phyloP scores from a whole-genome alignment of 2,329 filamentous ascomycete genomes.

The Aspergillus sp. region DNA sequence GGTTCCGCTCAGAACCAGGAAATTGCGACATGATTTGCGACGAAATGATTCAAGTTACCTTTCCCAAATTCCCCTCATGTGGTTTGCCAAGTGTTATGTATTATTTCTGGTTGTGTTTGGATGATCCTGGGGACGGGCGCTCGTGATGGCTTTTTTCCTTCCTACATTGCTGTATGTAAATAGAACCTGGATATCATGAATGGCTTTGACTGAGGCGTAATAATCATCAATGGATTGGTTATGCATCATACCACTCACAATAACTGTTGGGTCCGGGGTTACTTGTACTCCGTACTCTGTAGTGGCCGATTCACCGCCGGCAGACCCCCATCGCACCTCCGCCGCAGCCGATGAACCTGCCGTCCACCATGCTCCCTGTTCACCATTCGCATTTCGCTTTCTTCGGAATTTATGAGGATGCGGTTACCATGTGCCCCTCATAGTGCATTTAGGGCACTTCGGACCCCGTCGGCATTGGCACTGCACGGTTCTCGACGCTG shows the following conservation, averaged over 20 bases:
- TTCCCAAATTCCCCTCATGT: constrained; percentile 6
- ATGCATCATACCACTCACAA: too few species aligned
- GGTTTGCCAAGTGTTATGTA: constrained; percentile 20
- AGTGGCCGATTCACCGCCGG: neutral
- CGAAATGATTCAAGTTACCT: neutral
- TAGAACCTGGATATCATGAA: constrained; percentile 21
- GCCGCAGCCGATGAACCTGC: neutral
- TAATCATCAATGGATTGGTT: too few species aligned
- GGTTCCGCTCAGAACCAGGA: constrained; percentile 27
- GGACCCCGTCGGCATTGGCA: constrained; percentile 16
- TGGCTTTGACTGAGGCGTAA: too few species aligned
- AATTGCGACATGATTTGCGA: constrained; percentile 27
- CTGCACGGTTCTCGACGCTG: constrained; percentile 20
- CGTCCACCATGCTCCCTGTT: neutral
- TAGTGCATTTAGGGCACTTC: constrained; percentile 17
- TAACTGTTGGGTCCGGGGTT: too few species aligned
- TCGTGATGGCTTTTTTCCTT: constrained; percentile 12
- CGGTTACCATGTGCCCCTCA: constrained; percentile 21
- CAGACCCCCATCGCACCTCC: neutral
- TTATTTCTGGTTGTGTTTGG: constrained; percentile 16
- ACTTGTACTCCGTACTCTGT: too few species aligned
- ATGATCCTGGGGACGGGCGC: constrained; percentile 25
- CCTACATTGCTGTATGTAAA: constrained; percentile 16
- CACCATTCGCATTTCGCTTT: constrained; percentile 1
- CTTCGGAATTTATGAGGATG: constrained; percentile 23